Evolutionary conservation across 495 filamentous ascomycete genomes (phyloP).

Genomic region (Chaetomium cochliodes): DNA sequence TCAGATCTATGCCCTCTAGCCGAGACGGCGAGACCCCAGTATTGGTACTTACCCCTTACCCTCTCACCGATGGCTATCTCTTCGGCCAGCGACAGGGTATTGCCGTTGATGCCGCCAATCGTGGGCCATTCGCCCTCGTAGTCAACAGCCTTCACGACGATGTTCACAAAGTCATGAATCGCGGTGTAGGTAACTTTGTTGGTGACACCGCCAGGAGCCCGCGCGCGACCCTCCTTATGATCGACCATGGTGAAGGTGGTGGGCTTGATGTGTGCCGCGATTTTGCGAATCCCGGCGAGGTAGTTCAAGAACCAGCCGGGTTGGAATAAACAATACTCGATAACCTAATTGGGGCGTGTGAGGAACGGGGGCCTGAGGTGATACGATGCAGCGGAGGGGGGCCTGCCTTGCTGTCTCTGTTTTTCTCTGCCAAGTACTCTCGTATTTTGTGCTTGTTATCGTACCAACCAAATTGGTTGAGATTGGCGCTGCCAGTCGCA

Average conservation of each 20-base stretch:
- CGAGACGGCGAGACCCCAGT: too few relatives aligned
- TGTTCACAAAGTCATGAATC: slow-evolving; percentile 45
- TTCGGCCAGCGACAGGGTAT: slow-evolving; percentile 1
- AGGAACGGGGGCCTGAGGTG: background rate
- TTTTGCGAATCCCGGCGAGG: slow-evolving; percentile 47
- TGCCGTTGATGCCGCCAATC: slow-evolving; percentile 18
- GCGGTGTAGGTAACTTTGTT: slow-evolving; percentile 47
- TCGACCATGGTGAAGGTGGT: slow-evolving; percentile 42
- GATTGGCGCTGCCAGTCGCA: slow-evolving; percentile 13
- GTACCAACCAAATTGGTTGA: slow-evolving; percentile 46
- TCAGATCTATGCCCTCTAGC: background rate
- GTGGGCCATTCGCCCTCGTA: slow-evolving; percentile 21
- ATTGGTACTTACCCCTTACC: slow-evolving; percentile 5
- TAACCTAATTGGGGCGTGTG: slow-evolving; percentile 39
- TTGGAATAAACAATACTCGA: slow-evolving; percentile 59
- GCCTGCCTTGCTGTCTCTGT: slow-evolving; percentile 18
- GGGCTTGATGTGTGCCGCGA: slow-evolving; percentile 45
- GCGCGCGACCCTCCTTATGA: slow-evolving; percentile 47
- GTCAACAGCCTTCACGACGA: slow-evolving; percentile 26
- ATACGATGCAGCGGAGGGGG: background rate
- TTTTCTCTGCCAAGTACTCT: slow-evolving; percentile 44
- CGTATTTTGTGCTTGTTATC: slow-evolving; percentile 46
- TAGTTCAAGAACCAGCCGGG: slow-evolving; percentile 55
- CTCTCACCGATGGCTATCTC: slow-evolving; percentile 11
- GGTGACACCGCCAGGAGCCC: slow-evolving; percentile 48